Evolutionary conservation across 2,329 filamentous ascomycete species (phyloP), one percentile per base, ranked within the genome.

Genomic region (Xenosphaeropsis pyriputrescens): DNA sequence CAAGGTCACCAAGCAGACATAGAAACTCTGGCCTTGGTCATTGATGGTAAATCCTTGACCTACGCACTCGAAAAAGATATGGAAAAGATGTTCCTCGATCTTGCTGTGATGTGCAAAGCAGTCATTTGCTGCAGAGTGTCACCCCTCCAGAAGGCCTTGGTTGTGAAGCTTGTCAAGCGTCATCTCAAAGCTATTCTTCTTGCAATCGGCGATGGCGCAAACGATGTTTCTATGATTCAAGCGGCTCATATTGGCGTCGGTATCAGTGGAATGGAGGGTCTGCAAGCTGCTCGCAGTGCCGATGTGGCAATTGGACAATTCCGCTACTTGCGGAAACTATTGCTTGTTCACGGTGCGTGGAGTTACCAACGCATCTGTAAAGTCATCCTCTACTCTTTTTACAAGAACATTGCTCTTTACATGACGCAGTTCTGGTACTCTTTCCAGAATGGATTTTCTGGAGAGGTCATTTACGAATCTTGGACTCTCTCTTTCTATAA

Each of bases 401-500:
- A 98, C 70, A 98, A 98, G 70, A 98, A 98, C 62, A 95, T 96
- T 48, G 81, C 88, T 15, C 68, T 98, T 43, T 98, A 96, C 63
- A 88, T 98, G 82, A 98, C 93, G 42, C 93, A 98, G 57, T 98
- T 98, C 57, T 98, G 93, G 83, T 96, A 91, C 61, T 85, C 86
- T 0, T 98, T 98, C 66, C 86, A 94, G 72, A 98, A 98, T 58
- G 84, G 85, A 47, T 98, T 96, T 60, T 96, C 89, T 1, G 91
- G 91, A 37, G 81, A 95, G 57, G 85, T 96, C 55, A 96, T 98
- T 55, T 96, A 88, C 70, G 91, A 98, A 62, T 96, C 91, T 8
- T 98, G 93, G 93, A 95, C 88, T 0, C 67, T 98, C n/a, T 94
- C 89, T 6, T 93, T 96, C 64, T 98, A 95, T 70, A 98, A 98